Evolutionary conservation across 495 filamentous ascomycete species (phyloP).

Genomic region (Delitschia confertaspora): DNA sequence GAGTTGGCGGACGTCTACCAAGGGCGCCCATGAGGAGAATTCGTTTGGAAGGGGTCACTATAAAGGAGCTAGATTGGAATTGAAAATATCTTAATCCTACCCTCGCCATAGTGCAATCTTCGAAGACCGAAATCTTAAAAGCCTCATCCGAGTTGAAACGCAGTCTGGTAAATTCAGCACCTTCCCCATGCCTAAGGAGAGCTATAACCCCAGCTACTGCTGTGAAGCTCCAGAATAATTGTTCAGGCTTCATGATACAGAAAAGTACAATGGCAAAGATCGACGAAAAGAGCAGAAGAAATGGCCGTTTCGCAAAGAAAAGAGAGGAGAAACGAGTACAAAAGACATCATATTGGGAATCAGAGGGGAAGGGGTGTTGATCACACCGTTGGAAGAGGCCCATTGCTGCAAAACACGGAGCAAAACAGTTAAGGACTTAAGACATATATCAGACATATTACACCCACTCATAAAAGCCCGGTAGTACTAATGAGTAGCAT

Average conservation of each 20-base stretch:
- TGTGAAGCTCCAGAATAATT: slow-evolving; percentile 8
- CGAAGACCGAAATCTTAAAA: slow-evolving; percentile 48
- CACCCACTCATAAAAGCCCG: too few relatives aligned
- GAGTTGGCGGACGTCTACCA: slow-evolving; percentile 29
- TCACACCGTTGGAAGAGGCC: too few relatives aligned
- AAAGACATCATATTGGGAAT: too few relatives aligned
- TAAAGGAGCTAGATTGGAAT: neutral
- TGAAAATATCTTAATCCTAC: slow-evolving; percentile 31
- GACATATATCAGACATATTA: too few relatives aligned
- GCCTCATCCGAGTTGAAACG: slow-evolving; percentile 11
- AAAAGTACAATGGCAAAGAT: slow-evolving; percentile 1
- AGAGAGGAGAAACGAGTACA: neutral
- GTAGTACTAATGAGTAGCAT: too few relatives aligned
- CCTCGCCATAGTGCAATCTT: slow-evolving; percentile 64
- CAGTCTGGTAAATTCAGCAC: slow-evolving; percentile 3
- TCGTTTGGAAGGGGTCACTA: too few relatives aligned
- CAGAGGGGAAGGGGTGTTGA: too few relatives aligned
- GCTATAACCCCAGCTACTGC: slow-evolving; percentile 4
- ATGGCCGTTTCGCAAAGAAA: slow-evolving; percentile 4
- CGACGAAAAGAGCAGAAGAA: slow-evolving; percentile 5
- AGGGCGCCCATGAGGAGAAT: neutral
- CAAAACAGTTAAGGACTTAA: too few relatives aligned
- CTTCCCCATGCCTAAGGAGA: slow-evolving; percentile 1
- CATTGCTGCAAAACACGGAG: too few relatives aligned
- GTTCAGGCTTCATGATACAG: slow-evolving; percentile 16